phyloP scores from a whole-genome alignment of 257 asterid genomes.

The Penstemon davidsonii region DNA sequence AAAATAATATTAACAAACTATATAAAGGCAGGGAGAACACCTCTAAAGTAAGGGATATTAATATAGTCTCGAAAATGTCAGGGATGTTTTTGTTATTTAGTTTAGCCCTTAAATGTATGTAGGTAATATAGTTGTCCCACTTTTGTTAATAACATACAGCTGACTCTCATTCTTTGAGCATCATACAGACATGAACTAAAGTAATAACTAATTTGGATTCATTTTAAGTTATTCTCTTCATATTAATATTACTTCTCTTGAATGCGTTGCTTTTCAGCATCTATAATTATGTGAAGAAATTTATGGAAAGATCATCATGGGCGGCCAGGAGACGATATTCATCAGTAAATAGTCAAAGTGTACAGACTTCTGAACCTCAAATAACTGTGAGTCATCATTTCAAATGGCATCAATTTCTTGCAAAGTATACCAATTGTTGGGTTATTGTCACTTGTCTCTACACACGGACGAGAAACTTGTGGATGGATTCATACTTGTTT shows the following conservation, averaged over 20 bases:
- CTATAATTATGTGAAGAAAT: slow-evolving; percentile 53
- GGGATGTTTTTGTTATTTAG: too few relatives aligned
- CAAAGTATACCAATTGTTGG: not conserved
- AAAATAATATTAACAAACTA: too few relatives aligned
- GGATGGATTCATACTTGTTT: too few relatives aligned
- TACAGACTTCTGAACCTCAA: slow-evolving; percentile 30
- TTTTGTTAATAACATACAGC: not conserved
- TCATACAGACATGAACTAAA: not conserved
- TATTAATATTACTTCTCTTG: slow-evolving; percentile 1
- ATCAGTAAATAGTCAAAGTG: slow-evolving; percentile 21
- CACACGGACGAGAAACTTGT: too few relatives aligned
- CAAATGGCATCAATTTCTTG: not conserved
- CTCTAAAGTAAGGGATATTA: too few relatives aligned
- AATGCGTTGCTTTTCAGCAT: slow-evolving; percentile 35
- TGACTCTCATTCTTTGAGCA: not conserved
- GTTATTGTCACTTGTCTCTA: too few relatives aligned
- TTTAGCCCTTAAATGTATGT: too few relatives aligned
- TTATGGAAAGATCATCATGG: slow-evolving; percentile 33
- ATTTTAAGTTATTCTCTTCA: not conserved
- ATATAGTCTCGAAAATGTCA: too few relatives aligned
- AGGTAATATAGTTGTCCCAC: too few relatives aligned
- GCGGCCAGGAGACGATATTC: slow-evolving; percentile 30
- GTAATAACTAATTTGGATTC: slow-evolving; percentile 1
- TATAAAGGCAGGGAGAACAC: too few relatives aligned
- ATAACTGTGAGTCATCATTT: slow-evolving; percentile 33